Percentiles rank a stretch among this genome's conserved stretches.
These are phyloP conservation scores for Thalassiosira pacifica DNA, from an alignment of 352 stramenopile species.

Conservation along the genomic window DNA sequence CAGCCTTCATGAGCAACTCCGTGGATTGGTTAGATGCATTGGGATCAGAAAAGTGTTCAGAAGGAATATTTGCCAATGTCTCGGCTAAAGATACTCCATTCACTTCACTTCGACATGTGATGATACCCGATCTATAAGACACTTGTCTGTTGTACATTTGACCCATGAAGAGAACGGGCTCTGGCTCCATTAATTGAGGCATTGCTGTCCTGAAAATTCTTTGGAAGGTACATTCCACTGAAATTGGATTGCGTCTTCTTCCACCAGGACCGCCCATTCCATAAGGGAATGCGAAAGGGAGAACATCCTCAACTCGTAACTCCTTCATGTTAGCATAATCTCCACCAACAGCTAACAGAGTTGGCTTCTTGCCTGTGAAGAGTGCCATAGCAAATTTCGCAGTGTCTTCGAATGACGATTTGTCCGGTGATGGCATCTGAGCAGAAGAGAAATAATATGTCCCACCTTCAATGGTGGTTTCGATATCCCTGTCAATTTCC, in stretches of 20 bases:
- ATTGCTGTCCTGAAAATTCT: not conserved
- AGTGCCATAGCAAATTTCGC: too few relatives aligned
- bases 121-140: conserved; percentile 19
- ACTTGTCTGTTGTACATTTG: conserved; percentile 26
- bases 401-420: too few relatives aligned
- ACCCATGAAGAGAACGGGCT: conserved; percentile 18
- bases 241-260: conserved; percentile 16
- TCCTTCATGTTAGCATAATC: conserved; percentile 19
- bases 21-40: not conserved
- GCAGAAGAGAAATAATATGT: too few relatives aligned
- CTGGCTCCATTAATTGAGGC: conserved; percentile 30
- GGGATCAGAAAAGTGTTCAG: conserved; percentile 22
- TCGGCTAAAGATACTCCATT: conserved; percentile 21
- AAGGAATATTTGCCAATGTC: conserved; percentile 20
- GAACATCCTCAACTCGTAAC: conserved; percentile 19
- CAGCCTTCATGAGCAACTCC: not conserved
- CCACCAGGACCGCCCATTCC: conserved; percentile 17
- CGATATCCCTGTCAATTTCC: conserved; percentile 35
- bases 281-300: conserved; percentile 31
- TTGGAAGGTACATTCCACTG: not conserved
- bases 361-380: too few relatives aligned
- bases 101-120: conserved; percentile 5
- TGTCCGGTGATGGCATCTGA: too few relatives aligned
- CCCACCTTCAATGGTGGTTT: too few relatives aligned
- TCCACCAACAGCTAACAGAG: conserved; percentile 19